Conservation (phyloP, 164 flowering plant species). For the Houttuynia cordata region DNA sequence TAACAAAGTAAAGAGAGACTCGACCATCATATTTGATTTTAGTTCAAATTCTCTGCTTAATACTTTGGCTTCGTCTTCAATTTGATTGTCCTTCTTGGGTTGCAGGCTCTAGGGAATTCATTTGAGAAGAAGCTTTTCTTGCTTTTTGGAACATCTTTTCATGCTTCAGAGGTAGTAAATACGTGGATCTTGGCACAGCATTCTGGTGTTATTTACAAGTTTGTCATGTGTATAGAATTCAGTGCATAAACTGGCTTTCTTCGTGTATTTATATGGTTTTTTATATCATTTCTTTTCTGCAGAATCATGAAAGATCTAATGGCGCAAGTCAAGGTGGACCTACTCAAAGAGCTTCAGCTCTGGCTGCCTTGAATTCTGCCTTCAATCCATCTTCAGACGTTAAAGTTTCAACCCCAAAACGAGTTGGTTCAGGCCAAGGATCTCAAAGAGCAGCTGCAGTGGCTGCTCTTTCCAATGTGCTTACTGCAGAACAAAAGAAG, state of each 20-base stretch:
- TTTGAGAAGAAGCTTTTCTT: constrained; percentile 77
- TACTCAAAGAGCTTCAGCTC: constrained; percentile 92
- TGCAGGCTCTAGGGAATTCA: constrained; percentile 88
- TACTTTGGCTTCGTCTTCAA: not conserved
- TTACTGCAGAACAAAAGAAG: constrained; percentile 73
- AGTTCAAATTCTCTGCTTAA: not conserved
- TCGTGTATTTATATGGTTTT: not conserved
- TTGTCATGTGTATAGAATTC: not conserved
- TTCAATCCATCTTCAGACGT: constrained; percentile 55
- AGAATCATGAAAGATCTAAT: constrained; percentile 48
- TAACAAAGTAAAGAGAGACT: too few relatives aligned
- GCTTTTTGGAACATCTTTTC: constrained; percentile 58
- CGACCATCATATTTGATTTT: not conserved
- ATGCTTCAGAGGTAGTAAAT: constrained; percentile 78
- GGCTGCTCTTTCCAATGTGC: constrained; percentile 85
- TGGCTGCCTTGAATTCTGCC: constrained; percentile 82
- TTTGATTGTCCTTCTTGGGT: not conserved
- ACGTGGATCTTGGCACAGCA: constrained; percentile 2
- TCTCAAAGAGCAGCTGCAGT: constrained; percentile 99
- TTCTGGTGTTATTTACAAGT: not conserved
- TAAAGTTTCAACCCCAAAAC: constrained; percentile 28
- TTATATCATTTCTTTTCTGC: constrained; percentile 8
- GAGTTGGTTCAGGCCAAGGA: constrained; percentile 36
- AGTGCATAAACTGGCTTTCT: not conserved
- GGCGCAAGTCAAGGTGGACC: constrained; percentile 67